phyloP scores from a whole-genome alignment of 257 asterid genomes.

The Nemophila menziesii region DNA sequence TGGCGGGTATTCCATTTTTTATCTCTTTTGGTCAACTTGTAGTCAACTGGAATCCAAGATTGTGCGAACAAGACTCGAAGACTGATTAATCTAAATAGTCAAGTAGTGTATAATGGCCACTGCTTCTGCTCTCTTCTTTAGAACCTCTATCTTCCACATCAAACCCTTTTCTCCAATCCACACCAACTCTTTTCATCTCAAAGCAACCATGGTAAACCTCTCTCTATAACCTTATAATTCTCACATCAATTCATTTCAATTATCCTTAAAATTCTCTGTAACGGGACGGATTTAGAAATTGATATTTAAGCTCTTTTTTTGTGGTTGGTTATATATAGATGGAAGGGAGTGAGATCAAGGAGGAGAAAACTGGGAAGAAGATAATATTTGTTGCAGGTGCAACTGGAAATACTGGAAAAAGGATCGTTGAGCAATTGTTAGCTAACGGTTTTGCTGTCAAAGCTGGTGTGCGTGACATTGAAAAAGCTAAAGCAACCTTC shows the following conservation, averaged over 20 bases:
- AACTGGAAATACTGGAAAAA: constrained; percentile 82
- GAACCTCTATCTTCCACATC: constrained; percentile 19
- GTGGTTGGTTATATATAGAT: constrained; percentile 32
- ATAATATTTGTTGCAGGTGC: constrained; percentile 90
- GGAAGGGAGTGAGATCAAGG: constrained; percentile 51
- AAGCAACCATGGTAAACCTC: constrained; percentile 36
- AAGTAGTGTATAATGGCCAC: constrained; percentile 12
- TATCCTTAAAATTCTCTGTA: not conserved
- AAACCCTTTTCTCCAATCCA: constrained; percentile 12
- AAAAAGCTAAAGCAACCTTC: constrained; percentile 64
- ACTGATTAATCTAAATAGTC: not conserved
- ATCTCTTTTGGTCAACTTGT: no score
- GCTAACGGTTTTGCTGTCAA: constrained; percentile 79
- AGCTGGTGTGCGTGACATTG: constrained; percentile 82
- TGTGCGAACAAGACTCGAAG: constrained; percentile 19
- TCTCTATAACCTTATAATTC: not conserved
- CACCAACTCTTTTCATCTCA: constrained; percentile 21
- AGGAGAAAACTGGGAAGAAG: constrained; percentile 40
- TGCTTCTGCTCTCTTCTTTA: constrained; percentile 30
- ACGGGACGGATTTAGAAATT: not conserved
- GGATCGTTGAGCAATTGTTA: constrained; percentile 87
- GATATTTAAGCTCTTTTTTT: not conserved
- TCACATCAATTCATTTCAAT: not conserved
- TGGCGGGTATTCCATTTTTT: no score
- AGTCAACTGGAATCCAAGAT: constrained; percentile 7